Conservation (phyloP, 2,329 filamentous ascomycete genomes). For the Cladophialophora yegresii region DNA sequence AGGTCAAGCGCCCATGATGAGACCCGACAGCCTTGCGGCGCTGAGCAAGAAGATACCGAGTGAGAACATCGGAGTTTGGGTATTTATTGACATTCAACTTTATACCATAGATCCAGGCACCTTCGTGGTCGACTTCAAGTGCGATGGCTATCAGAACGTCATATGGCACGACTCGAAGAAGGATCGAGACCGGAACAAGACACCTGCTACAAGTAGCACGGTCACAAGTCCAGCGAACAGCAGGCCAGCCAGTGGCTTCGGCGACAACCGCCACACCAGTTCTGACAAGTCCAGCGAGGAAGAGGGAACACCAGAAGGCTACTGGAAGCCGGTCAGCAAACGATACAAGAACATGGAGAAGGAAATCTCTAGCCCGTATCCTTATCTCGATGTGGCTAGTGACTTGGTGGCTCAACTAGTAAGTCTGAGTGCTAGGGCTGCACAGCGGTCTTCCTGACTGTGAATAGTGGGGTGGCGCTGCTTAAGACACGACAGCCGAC, state of each 20-base stretch:
- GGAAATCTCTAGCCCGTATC: constrained; percentile 91
- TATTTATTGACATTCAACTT: constrained; percentile 94
- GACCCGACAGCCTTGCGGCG: constrained; percentile 31
- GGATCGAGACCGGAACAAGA: constrained; percentile 43
- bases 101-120: constrained; percentile 91
- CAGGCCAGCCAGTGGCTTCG: constrained; percentile 50
- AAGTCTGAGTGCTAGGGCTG: constrained; percentile 60
- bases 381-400: constrained; percentile 91
- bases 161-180: constrained; percentile 46
- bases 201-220: constrained; percentile 42
- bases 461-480: constrained; percentile 30
- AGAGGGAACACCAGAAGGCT: constrained; percentile 48
- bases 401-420: constrained; percentile 91
- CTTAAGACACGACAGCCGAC: constrained; percentile 21
- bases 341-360: constrained; percentile 73
- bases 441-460: constrained; percentile 18
- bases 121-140: constrained; percentile 98
- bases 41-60: constrained; percentile 34
- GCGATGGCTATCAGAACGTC: constrained; percentile 92
- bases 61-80: constrained; percentile 65
- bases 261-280: constrained; percentile 35
- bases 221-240: constrained; percentile 48
- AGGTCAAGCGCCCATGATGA: constrained; percentile 27
- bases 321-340: constrained; percentile 53
- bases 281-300: constrained; percentile 32